Evolutionary conservation across 2,329 filamentous ascomycete genomes (phyloP), one percentile per base, ranked within the genome.

Genomic region (Chaetomiaceae sp.): DNA sequence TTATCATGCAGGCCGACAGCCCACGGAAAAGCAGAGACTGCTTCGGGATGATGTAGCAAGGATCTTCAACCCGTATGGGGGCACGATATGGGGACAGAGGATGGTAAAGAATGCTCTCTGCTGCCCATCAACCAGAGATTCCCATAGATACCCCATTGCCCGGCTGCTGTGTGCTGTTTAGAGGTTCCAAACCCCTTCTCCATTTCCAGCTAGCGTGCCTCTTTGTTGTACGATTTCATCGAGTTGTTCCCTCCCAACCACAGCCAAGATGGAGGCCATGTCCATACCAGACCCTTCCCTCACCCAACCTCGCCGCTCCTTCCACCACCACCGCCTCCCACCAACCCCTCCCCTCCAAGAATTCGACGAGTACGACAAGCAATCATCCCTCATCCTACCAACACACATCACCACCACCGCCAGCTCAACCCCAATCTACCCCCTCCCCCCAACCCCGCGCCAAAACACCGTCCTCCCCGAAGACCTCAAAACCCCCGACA

Each of bases 401-500:
- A 33, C 42, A 2, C 15, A 43, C n/a, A 0, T 25, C 29, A 37
- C 22, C 2, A 9, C 37, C n/a, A 0, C 19, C 29, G 44, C 22
- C 2, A 9, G 20, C 4, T 36, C 43, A 6, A 4, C 52, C 17
- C 66, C 65, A 12, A 55, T 52, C 3, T 83, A 89, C 54, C 80
- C 88, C 20, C 74, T 95, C 4, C 89, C 90, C 12, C 89, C 89
- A 9, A 77, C 75, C 20, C 77, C 82, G 5, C 77, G 68, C 44
- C 75, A 82, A 4, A 83, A 79, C 44, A 72, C 78, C 38, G 80
- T 94, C 12, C 75, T 95, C 6, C 75, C 83, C n/a, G 72, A 89
- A 64, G 91, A 96, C 66, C 76, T 88, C 59, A 86, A 87, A 58
- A 96, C 91, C 0, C 91, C 91, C 8, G 91, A 96, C 65, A 75